A percentile compares a stretch with the other conserved stretches of the same genome.
These are phyloP conservation scores for Spathaspora arborariae DNA, from an alignment of 805 yeast genomes.

Conservation along the genomic window DNA sequence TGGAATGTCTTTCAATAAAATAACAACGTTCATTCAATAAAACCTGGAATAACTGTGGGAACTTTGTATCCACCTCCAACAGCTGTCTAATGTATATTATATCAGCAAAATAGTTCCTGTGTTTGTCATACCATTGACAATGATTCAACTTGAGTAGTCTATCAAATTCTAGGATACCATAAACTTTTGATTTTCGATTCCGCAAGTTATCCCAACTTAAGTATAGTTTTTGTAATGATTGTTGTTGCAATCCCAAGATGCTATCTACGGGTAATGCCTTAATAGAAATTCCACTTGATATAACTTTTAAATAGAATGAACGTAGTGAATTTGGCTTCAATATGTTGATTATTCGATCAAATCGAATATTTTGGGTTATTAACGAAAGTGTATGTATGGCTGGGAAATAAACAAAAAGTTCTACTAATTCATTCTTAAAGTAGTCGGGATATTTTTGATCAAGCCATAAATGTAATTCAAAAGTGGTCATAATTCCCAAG, in stretches of 20 bases:
- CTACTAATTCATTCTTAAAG: not conserved
- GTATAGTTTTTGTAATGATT: not conserved
- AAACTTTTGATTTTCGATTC: too few species aligned
- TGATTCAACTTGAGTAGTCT: too few species aligned
- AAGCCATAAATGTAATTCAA: not conserved
- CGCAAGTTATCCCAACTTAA: not conserved
- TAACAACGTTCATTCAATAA: not conserved
- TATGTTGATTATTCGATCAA: not conserved
- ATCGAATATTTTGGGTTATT: not conserved
- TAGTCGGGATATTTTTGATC: not conserved
- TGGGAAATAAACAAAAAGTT: not conserved
- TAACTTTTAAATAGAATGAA: not conserved
- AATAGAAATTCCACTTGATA: not conserved
- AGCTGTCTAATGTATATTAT: not conserved
- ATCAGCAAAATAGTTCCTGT: not conserved
- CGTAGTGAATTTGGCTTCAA: not conserved
- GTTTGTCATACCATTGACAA: too few species aligned
- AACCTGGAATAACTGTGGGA: not conserved
- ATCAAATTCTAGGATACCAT: too few species aligned
- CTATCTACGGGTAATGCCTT: not conserved
- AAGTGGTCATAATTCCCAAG: not conserved
- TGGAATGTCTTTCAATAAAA: not conserved
- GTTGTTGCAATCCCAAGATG: not conserved
- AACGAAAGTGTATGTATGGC: not conserved
- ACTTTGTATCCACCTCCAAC: not conserved